Conservation (phyloP, 441 rosid genomes). For the Gossypium schwendimanii region DNA sequence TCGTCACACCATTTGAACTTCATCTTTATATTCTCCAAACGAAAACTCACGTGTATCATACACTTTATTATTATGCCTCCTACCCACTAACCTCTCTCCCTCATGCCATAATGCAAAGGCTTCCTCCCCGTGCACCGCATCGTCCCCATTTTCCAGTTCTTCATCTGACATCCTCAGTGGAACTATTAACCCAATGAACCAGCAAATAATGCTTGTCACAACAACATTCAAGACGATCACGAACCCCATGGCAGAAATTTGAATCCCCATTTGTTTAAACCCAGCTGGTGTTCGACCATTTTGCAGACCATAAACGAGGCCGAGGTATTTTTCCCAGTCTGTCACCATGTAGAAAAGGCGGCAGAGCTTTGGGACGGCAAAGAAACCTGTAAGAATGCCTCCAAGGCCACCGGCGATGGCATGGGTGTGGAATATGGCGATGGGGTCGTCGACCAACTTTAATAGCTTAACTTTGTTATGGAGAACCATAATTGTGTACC, state of each 20-base stretch:
- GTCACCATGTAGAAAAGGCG: conserved; percentile 36
- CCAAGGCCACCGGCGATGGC: conserved; percentile 51
- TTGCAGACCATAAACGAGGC: conserved; percentile 29
- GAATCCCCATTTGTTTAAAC: conserved; percentile 32
- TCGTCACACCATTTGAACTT: conserved; percentile 20
- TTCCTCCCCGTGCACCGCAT: conserved; percentile 33
- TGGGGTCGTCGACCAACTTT: conserved; percentile 37
- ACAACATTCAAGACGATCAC: conserved; percentile 30
- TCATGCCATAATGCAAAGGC: conserved; percentile 25
- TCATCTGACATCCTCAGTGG: conserved; percentile 31
- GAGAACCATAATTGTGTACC: conserved; percentile 57
- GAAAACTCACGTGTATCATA: conserved; percentile 26
- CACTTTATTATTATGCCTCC: conserved; percentile 20
- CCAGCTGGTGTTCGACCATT: conserved; percentile 21
- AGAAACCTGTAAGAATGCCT: conserved; percentile 46
- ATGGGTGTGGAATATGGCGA: conserved; percentile 58
- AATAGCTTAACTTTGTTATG: conserved; percentile 31
- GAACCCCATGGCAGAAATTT: conserved; percentile 25
- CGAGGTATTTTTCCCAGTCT: conserved; percentile 32
- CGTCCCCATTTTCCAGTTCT: conserved; percentile 23
- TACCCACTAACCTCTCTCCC: conserved; percentile 9
- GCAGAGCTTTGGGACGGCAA: conserved; percentile 40
- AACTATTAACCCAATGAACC: conserved; percentile 20
- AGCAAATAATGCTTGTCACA: conserved; percentile 38
- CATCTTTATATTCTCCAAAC: background rate